Base-by-base conservation (phyloP, 257 asterid species). In the Solanum pimpinellifolium region DNA sequence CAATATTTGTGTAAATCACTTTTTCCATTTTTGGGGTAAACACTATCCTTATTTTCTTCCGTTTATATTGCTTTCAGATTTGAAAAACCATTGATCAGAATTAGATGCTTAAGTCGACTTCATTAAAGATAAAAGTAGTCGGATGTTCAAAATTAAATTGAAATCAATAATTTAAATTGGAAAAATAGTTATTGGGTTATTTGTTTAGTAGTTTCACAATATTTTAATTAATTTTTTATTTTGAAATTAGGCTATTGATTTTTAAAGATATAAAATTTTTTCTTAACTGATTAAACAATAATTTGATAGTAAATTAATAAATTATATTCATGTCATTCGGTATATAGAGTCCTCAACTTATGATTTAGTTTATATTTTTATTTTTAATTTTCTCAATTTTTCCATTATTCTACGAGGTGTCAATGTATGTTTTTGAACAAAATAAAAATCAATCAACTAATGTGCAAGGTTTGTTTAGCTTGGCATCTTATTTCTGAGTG, bases 261-360 rank as follows among this genome's bases (percentile, higher is more conserved):
- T 0, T 62, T 62, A 23, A 62, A 5, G 6, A 9, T 4, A 4
- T 60, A 7, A 23, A 14, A 1, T 11, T 60, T 10, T 9, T 23
- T 4, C 1, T 8, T 0, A 3, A 18, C 1, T 4, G 15, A 1
- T n/a, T 60, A 60, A 60, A 4, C 7, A 0, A 60, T 60, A 0
- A 23, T 10, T 8, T 23, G 7, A 62, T 62, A 0, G 31, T 4
- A 62, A 62, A 4, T 62, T n/a, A 23, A 23, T n/a, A 23, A 23
- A 62, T 62, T 62, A 62, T 23, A 23, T 4, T 23, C 1, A 23
- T 23, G 21, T 21, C 6, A 20, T 59, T 59, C 27, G 27, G 0
- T n/a, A n/a, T n/a, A n/a, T 21, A 65, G 16, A 65, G 33, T 62
- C 0, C 31, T n/a, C 3, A 16, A 62, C 16, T 62, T 62, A n/a